phyloP scores from a whole-genome alignment of 441 rosid genomes.

The Adansonia gregorii region DNA sequence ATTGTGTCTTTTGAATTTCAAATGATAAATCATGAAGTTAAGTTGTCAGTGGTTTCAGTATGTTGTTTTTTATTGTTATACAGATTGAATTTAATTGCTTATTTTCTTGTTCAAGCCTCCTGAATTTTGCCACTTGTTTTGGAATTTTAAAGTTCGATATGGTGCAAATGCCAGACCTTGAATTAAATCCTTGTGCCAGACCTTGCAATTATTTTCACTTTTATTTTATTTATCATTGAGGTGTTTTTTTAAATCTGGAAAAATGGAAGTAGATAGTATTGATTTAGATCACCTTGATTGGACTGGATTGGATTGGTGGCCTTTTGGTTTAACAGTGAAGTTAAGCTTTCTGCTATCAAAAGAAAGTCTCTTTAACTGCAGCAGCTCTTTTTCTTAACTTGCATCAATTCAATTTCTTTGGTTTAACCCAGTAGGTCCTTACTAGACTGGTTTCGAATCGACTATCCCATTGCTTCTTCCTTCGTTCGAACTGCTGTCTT shows the following conservation, averaged over 20 bases:
- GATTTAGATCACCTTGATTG: neutral
- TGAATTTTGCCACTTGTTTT: neutral
- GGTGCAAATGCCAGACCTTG: neutral
- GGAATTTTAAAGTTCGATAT: neutral
- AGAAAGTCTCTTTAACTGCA: neutral
- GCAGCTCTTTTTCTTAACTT: neutral
- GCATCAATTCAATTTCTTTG: neutral
- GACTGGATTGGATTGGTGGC: neutral
- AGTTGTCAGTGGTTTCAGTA: neutral
- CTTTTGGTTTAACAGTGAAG: neutral
- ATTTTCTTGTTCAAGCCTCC: neutral
- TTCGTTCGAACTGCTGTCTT: neutral
- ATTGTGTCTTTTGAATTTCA: neutral
- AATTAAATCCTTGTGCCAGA: constrained; percentile 6
- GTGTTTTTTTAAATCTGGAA: neutral
- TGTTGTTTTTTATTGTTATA: neutral
- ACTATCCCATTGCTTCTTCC: neutral
- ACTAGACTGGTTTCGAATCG: neutral
- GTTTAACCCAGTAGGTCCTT: neutral
- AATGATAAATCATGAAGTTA: constrained; percentile 9
- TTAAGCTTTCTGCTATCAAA: neutral
- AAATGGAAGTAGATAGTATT: neutral
- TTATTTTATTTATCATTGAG: neutral
- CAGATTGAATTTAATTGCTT: neutral
- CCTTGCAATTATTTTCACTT: neutral